A percentile compares a stretch with the other conserved stretches of the same genome.
Conservation (phyloP, 2,329 filamentous ascomycete genomes). For the Penicillium sclerotiorum region DNA sequence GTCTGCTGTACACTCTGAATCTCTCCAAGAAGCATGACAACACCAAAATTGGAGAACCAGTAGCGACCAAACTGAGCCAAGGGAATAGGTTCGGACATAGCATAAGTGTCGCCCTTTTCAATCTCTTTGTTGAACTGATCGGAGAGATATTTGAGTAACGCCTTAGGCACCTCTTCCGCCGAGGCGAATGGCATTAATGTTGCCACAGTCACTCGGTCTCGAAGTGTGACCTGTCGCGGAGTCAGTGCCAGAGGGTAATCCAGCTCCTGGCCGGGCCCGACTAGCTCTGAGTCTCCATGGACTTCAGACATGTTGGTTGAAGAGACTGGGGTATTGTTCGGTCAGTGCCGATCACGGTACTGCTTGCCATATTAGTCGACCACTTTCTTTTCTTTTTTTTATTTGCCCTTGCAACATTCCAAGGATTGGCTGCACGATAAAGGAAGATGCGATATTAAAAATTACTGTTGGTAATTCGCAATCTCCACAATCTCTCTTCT, state of each 20-base stretch:
- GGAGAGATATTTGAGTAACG: constrained; percentile 74
- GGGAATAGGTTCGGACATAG: constrained; percentile 76
- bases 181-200: constrained; percentile 82
- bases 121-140: constrained; percentile 89
- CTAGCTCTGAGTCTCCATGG: constrained; percentile 37
- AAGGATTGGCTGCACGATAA: background rate
- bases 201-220: constrained; percentile 80
- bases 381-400: constrained; percentile 1
- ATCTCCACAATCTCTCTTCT: background rate
- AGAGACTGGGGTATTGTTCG: constrained; percentile 8
- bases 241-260: constrained; percentile 68
- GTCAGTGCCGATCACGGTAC: constrained; percentile 37
- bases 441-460: background rate
- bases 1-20: constrained; percentile 64
- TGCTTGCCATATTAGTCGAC: constrained; percentile 37
- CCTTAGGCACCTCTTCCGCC: constrained; percentile 72
- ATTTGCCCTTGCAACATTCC: background rate
- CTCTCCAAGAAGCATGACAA: constrained; percentile 81
- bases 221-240: constrained; percentile 76
- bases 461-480: background rate
- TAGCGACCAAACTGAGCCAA: constrained; percentile 76
- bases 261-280: constrained; percentile 33
- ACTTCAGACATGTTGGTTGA: constrained; percentile 39
- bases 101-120: constrained; percentile 88
- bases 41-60: constrained; percentile 90